Conservation (phyloP, 306 rosid species). For the Prunus mongolica region DNA sequence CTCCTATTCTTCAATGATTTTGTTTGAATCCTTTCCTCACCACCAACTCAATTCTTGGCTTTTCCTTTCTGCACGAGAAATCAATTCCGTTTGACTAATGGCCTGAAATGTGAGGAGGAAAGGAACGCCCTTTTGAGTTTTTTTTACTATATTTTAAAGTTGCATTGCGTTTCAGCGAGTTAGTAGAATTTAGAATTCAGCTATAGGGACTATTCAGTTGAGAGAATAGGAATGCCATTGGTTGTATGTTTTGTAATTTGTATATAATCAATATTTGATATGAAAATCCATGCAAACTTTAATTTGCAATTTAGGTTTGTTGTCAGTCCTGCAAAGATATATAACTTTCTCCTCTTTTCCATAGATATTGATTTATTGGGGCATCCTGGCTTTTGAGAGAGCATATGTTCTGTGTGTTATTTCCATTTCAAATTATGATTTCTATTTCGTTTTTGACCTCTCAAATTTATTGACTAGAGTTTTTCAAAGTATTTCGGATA, state of each 20-base stretch:
- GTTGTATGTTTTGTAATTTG: not conserved
- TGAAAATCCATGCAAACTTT: not conserved
- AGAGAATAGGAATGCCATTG: not conserved
- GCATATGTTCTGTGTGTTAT: not conserved
- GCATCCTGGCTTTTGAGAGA: not conserved
- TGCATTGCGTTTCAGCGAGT: slow-evolving; percentile 1
- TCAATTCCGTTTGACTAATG: not conserved
- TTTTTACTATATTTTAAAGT: not conserved
- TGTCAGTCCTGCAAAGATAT: not conserved
- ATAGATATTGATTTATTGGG: not conserved
- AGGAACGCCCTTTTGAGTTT: not conserved
- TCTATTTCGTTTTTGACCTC: not conserved
- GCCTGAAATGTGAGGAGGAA: not conserved
- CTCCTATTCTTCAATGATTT: not conserved
- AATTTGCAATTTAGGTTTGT: not conserved
- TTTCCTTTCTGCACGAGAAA: not conserved
- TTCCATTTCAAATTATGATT: not conserved
- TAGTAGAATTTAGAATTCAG: not conserved
- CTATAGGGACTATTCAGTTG: not conserved
- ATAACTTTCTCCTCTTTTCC: not conserved
- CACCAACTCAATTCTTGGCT: not conserved
- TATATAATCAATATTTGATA: not conserved
- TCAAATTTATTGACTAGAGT: not conserved
- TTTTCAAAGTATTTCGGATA: not conserved
- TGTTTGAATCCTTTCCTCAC: not conserved